Evolutionary conservation across 129 eudicot genomes (phyloP), one percentile per base, ranked within the genome.

Genomic region (Arctium minus): DNA sequence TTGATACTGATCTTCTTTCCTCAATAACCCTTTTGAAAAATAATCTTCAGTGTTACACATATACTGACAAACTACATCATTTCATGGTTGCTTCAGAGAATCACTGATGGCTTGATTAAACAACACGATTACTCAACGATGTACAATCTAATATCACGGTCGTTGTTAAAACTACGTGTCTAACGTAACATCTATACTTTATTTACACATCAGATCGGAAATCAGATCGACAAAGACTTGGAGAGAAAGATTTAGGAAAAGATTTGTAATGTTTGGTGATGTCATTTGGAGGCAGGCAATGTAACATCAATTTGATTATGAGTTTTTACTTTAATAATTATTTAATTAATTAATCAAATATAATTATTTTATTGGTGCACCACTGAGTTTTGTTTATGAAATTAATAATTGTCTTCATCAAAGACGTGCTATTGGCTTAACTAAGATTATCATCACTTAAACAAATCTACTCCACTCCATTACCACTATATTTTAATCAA

Each of bases 191-290:
- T 17, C 12, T 73, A 46, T 60, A 60, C 39, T 15, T 46, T 15
- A 70, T 80, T 29, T 36, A 27, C 4, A 60, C 29, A 60, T n/a
- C 68, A n/a, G 29, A 60, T 60, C 29, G 68, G 68, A 12, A 10
- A 50, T 76, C 50, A 38, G 70, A 84, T 30, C 42, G 85, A 85
- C 71, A 75, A 33, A 82, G 77, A 70, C 77, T 79, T 78, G 82
- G 22, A 70, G 84, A 76, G n/a, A 82, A 83, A 86, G 80, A 80
- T 84, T 83, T 74, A 62, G 68, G 33, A 73, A 81, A 89, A 78
- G 89, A 89, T 81, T 76, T 86, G 83, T 78, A 64, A 73, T 88
- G 89, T 88, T 86, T 83, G 78, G 88, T 86, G 92, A 84, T 86
- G 86, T 83, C 82, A 83, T 85, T 72, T 79, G 75, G 79, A 80